Base-by-base conservation (phyloP, 768 basidiomycete species). In the Psilocybe azurescens region DNA sequence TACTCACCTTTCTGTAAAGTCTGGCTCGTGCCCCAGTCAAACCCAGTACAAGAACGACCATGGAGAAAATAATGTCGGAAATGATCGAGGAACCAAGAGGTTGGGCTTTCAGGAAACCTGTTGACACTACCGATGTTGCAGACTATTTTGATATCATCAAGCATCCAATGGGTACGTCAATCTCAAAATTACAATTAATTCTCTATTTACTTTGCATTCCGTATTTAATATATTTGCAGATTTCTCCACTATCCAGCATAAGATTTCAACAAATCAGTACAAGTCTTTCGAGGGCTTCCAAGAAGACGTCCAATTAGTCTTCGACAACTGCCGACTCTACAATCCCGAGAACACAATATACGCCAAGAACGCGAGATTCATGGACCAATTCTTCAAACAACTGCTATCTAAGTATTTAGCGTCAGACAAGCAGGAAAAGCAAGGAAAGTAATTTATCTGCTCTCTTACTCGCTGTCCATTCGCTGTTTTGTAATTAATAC, bases 121-220 rank as follows among this genome's bases (percentile, higher is more conserved):
- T 99, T 48, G 88, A 89, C 65, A 78, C 74, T 2, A 85, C 86
- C 5, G 90, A 94, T 62, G 96, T 96, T 5, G 74, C 82, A 5
- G 96, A 98, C 71, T 99, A 99, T 69, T 91, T 94, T 74, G 89
- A 94, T 20, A 86, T 95, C 52, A 89, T 99, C 71, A 89, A 88
- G 67, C 78, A 88, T 60, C 97, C 97, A 2, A 99, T 99, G 96
- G 95, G 95, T 95, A 66, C 60, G 87, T 81, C 29, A 32, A 46
- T 55, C 14, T 10, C 20, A 13, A 16, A 18, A 3, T n/a, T 5
- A 14, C 3, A 16, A 38, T 5, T 33, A 18, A 10, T 1, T n/a
- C 10, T 20, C n/a, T 5, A 33, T 18, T 13, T n/a, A 10, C 3
- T 11, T 36, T 18, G 16, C 13, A 16, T 29, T 39, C n/a, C 5